Conservation (phyloP, 257 asterid genomes). For the Solanum pinnatisectum region DNA sequence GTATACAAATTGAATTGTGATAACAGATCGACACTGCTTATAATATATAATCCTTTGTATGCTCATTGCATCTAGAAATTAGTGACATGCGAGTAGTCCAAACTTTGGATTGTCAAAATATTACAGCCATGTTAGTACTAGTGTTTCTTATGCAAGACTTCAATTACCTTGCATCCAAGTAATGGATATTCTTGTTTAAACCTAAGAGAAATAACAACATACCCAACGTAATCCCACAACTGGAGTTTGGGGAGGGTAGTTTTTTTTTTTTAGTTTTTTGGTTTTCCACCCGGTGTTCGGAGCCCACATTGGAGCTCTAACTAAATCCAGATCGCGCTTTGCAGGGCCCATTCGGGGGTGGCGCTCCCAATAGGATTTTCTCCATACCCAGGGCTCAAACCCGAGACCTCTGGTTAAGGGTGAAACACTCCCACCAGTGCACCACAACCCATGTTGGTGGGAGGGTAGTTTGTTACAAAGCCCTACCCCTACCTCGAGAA, state of each 20-base stretch:
- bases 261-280: no score
- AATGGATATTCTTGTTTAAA: background rate
- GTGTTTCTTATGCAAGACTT: background rate
- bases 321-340: no score
- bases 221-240: no score
- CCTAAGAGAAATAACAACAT: background rate
- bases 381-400: no score
- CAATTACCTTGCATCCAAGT: background rate
- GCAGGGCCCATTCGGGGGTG: no score
- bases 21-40: background rate
- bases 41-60: background rate
- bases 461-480: background rate
- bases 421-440: no score
- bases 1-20: background rate
- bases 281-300: no score
- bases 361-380: no score
- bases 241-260: no score
- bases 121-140: background rate
- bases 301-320: no score
- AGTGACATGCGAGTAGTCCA: background rate
- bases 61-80: background rate
- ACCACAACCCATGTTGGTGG: no score
- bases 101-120: background rate
- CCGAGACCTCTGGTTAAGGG: no score
- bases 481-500: background rate